Conservation (phyloP, 257 asterid genomes). For the Solanum megistacrolobum region DNA sequence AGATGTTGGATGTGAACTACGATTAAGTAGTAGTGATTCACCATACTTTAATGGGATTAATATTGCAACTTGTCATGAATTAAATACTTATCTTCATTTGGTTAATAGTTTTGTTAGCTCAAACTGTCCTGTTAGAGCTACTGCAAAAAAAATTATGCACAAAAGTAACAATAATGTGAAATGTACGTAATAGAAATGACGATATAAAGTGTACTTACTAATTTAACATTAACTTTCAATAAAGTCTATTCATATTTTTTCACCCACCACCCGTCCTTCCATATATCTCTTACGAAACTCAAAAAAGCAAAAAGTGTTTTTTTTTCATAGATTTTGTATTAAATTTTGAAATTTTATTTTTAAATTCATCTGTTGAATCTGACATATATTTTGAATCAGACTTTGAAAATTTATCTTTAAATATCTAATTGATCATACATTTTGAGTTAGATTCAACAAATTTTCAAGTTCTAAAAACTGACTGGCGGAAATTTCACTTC, state of each 20-base stretch:
- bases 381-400: background rate
- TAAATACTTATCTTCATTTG: constrained; percentile 71
- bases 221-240: background rate
- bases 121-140: constrained; percentile 66
- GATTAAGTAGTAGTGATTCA: constrained; percentile 76
- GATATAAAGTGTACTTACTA: background rate
- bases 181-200: background rate
- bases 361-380: background rate
- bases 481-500: too few species aligned
- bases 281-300: background rate
- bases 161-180: background rate
- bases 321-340: background rate
- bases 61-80: constrained; percentile 73
- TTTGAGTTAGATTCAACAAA: background rate
- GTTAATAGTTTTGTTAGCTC: constrained; percentile 70
- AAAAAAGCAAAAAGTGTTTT: background rate
- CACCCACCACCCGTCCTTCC: background rate
- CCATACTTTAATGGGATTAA: constrained; percentile 29
- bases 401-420: background rate
- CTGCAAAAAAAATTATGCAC: constrained; percentile 44
- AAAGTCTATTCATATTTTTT: background rate
- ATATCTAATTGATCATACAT: too few species aligned
- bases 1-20: constrained; percentile 87
- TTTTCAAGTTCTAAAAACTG: background rate
- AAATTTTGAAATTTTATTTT: background rate